Evolutionary conservation across 1,139 yeast species (phyloP).

Genomic region (Geotrichum siamense): DNA sequence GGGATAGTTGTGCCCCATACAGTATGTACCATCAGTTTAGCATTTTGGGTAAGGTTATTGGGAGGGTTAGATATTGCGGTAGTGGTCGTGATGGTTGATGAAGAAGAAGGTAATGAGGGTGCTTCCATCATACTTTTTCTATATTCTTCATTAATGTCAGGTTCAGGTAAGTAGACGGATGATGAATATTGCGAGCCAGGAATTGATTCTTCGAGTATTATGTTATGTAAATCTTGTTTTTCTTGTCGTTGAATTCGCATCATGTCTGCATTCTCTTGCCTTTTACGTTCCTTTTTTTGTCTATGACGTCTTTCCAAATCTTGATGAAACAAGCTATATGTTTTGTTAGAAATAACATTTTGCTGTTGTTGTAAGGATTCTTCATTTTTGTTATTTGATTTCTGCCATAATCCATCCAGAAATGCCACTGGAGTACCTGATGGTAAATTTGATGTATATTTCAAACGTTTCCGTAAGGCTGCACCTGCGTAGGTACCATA

Average conservation of each 20-base stretch:
- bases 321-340: slow-evolving; percentile 38
- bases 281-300: slow-evolving; percentile 46
- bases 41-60: background rate
- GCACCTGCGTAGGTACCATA: slow-evolving; percentile 52
- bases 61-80: background rate
- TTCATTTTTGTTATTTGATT: slow-evolving; percentile 27
- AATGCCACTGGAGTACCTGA: slow-evolving; percentile 78
- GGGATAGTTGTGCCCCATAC: slow-evolving; percentile 15
- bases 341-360: slow-evolving; percentile 4
- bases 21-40: background rate
- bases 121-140: slow-evolving; percentile 2
- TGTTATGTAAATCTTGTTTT: slow-evolving; percentile 38
- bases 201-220: slow-evolving; percentile 26
- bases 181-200: slow-evolving; percentile 6
- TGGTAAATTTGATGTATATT: slow-evolving; percentile 77
- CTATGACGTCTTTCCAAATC: slow-evolving; percentile 59
- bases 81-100: background rate
- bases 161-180: background rate
- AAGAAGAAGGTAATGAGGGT: slow-evolving; percentile 1
- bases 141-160: slow-evolving; percentile 1
- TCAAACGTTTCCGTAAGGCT: slow-evolving; percentile 53
- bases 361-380: background rate
- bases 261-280: slow-evolving; percentile 60
- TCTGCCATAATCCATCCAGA: slow-evolving; percentile 88
- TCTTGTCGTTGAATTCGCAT: slow-evolving; percentile 53